Base-by-base conservation (phyloP, 1,139 yeast genomes). In the Kurtzmaniella quercitrusa region DNA sequence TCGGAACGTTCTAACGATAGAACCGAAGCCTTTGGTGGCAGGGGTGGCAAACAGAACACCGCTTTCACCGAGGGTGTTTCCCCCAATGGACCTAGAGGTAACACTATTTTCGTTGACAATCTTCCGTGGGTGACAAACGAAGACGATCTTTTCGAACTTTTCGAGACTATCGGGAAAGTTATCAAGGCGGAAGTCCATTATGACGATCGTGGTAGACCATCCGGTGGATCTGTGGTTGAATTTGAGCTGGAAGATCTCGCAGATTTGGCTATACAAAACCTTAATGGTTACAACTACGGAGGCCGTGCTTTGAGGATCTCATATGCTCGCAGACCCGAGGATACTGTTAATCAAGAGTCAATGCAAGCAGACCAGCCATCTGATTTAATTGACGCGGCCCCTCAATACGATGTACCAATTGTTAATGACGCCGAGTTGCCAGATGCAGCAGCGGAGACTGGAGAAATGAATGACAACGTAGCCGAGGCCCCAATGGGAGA, bases 111-210 rank as follows among this genome's bases (percentile, higher is more conserved):
- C 57, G 91, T 86, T 36, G 76, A 75, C 42, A 93, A 91, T 65
- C 71, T 93, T 58, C 98, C 98, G 28, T 88, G 81, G 75, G 85
- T 91, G 39, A 91, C 98, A 19, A 80, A 89, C 36, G 82, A 83
- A 53, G 84, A 84, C 46, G 98, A 93, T 63, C 76, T 93, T 52
- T 80, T 74, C 50, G 97, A 91, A 52, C 74, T 93, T 47, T 91
- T 91, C 61, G 94, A 85, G 58, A 84, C 95, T 26, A 80, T 89
- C 42, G 96, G 96, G 22, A 70, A 78, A 43, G 93, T 91, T 23
- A 68, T 67, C 37, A 74, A 75, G 42, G 97, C 97, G 17, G 96
- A 88, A 61, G 74, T 91, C 49, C 88, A 84, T 60, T 78, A 66
- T 53, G 80, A 78, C 54, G 63, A 73, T 3, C 68, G 67, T 28